Conservation (phyloP, 202 grass and related monocot species). For the Musa balbisiana region DNA sequence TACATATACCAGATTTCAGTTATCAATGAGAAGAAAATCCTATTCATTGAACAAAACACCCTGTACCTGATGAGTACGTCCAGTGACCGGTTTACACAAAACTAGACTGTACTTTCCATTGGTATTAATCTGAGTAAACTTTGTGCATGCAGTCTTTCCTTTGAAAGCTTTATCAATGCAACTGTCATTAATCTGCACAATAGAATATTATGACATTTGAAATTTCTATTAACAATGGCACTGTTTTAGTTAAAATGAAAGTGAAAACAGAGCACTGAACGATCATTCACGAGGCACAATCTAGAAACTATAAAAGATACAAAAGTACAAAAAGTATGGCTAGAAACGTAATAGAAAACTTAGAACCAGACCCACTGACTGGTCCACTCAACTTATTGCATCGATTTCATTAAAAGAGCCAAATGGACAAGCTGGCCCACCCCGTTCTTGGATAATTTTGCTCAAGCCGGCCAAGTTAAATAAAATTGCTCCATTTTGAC, state of each 20-base stretch:
- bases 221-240: not conserved
- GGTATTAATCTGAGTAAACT: conserved; percentile 65
- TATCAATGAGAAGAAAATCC: not conserved
- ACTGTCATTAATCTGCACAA: conserved; percentile 42
- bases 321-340: not conserved
- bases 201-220: not conserved
- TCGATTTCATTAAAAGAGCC: no score
- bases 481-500: no score
- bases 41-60: conserved; percentile 7
- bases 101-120: conserved; percentile 69
- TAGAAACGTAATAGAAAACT: not conserved
- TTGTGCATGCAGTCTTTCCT: conserved; percentile 82
- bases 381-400: no score
- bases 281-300: not conserved
- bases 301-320: not conserved
- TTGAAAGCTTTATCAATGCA: conserved; percentile 33
- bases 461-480: no score
- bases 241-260: not conserved
- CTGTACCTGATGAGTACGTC: conserved; percentile 89
- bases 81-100: conserved; percentile 86
- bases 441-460: no score
- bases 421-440: no score
- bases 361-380: no score
- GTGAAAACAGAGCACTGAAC: not conserved
- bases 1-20: not conserved